Base-by-base conservation (phyloP, 352 stramenopile genomes). In the Phytophthora colocasiae region DNA sequence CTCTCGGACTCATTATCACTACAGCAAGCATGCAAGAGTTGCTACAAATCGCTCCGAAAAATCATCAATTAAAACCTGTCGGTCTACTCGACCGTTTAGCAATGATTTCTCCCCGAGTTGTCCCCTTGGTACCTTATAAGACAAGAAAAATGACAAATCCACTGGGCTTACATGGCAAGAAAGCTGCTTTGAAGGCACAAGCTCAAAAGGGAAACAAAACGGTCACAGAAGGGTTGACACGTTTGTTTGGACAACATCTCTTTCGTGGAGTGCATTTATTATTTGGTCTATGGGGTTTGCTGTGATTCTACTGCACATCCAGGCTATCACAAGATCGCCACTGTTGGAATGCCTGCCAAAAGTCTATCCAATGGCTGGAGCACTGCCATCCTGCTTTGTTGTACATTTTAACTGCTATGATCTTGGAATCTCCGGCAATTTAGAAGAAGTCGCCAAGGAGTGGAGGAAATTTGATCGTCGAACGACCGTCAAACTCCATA, bases 381-480 rank as follows among this genome's bases (percentile, higher is more conserved):
- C 17, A 2, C 19, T 70, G 11, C 63, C 62, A 0, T 70, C 72
- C 19, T 83, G 78, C 26, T 73, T 67, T 58, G 17, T 73, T 0
- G 55, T 82, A 3, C 43, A 73, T n/a, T 60, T 83, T 22, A 72
- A 82, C 48, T 86, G 78, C 24, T 17, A 75, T 11, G 6, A 17
- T 0, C n/a, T 62, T 0, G 46, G 43, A 0, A 68, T 69, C 12
- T 22, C 48, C 3, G 66, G 59, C 5, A 10, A 7, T 17, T 34
- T 32, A 26, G 17, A 56, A 0, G 40, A 75, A 44, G 46, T 66
- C 6, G 12, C 44, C 9, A 40, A 0, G 0, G 51, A 75, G 15
- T 69, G 69, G 36, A 5, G 38, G 0, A 48, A 51, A 3, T 60
- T 86, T 36, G 69, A 86, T 11, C n/a, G 32, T 15, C 47, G 10